Evolutionary conservation across 208 protist genomes (phyloP).

Genomic region (Trypanosoma lewisi): DNA sequence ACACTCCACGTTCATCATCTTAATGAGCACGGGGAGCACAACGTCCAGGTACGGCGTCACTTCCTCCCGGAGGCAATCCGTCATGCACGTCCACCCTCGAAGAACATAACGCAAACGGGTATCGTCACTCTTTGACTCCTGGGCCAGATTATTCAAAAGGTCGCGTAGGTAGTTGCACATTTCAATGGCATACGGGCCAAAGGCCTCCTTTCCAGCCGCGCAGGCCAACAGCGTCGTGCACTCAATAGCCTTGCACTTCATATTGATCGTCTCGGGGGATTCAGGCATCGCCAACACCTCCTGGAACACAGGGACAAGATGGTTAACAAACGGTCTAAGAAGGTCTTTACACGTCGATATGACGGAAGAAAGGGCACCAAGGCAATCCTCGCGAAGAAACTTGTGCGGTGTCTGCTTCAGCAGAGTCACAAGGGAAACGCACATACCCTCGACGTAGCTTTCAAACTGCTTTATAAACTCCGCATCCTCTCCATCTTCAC

Average conservation of each 20-base stretch:
- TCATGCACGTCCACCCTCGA: slow-evolving; percentile 89
- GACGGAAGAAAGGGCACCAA: slow-evolving; percentile 73
- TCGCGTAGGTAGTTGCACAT: slow-evolving; percentile 76
- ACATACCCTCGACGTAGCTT: slow-evolving; percentile 61
- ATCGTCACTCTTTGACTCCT: slow-evolving; percentile 59
- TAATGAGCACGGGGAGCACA: slow-evolving; percentile 72
- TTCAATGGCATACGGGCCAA: slow-evolving; percentile 57
- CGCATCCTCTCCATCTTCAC: slow-evolving; percentile 52
- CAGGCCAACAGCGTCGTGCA: slow-evolving; percentile 80
- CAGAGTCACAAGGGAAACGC: slow-evolving; percentile 50
- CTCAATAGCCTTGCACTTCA: slow-evolving; percentile 85
- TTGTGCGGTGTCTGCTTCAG: slow-evolving; percentile 38
- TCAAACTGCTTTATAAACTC: slow-evolving; percentile 28
- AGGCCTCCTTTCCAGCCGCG: slow-evolving; percentile 69
- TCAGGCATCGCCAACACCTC: slow-evolving; percentile 67
- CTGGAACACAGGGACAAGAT: slow-evolving; percentile 73
- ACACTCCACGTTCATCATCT: slow-evolving; percentile 69
- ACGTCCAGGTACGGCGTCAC: slow-evolving; percentile 68
- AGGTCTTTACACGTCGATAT: slow-evolving; percentile 58
- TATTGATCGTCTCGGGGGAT: slow-evolving; percentile 44
- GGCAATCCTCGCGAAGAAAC: slow-evolving; percentile 63
- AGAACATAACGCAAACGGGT: slow-evolving; percentile 67
- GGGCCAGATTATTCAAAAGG: slow-evolving; percentile 26
- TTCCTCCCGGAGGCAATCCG: slow-evolving; percentile 77
- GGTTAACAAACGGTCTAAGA: slow-evolving; percentile 55